Evolutionary conservation across 2,329 filamentous ascomycete species (phyloP), one percentile per base, ranked within the genome.

Genomic region (Calonectria naviculata): DNA sequence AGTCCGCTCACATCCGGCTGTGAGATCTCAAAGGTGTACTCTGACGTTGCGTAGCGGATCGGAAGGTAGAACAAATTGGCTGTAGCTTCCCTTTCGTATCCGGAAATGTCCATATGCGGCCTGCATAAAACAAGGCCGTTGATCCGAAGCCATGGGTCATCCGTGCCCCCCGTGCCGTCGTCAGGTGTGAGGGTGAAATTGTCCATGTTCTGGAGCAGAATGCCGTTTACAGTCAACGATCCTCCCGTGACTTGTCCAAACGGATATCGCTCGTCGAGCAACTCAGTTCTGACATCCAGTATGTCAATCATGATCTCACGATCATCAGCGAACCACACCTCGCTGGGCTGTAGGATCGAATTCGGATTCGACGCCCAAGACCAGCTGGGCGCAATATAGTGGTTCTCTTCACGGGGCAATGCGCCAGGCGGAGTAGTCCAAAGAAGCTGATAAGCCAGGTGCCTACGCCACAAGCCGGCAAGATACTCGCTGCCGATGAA

Each of bases 401-500:
- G 21, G 21, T 24, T 24, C 7, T 26, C 24, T 9, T 21, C 60
- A 3, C 7, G 41, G 26, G 10, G 4, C 4, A 19, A 21, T 36
- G 46, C 60, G 12, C 42, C 41, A 2, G 60, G 29, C 3, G n/a
- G 2, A 5, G 42, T 46, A 3, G 28, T 63, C 60, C 60, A 63
- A 4, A 63, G 60, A 4, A 63, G 60, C 42, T 63, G 60, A 46
- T 63, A 63, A 19, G 60, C 38, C 21, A 63, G 26, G 21, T 63
- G 60, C 42, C 15, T 47, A 1, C 42, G 42, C 60, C 60, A 63
- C 41, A 63, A 12, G n/a, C 60, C 60, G 6, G 60, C 60, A 17
- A 63, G 29, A 29, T 63, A 63, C n/a, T 47, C 28, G n/a, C 38
- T 47, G 26, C 42, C n/a, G 10, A 41, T 47, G 60, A 29, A 46